These are phyloP conservation scores for Paecilomyces dactylethromorphus DNA, from an alignment of 2,329 filamentous ascomycete genomes.

Conservation along the genomic window DNA sequence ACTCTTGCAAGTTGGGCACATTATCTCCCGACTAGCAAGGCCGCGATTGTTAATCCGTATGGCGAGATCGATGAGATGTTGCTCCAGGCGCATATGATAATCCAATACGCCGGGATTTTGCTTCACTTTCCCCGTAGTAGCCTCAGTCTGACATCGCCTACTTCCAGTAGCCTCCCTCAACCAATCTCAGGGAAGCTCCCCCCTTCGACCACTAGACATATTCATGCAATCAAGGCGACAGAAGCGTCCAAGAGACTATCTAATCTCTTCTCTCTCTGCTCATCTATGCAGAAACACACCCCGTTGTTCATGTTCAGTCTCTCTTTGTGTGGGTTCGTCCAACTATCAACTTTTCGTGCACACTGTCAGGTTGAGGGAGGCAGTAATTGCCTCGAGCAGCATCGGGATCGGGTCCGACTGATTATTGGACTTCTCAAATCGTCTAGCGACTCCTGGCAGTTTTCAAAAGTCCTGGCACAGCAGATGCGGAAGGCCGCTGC, in stretches of 20 bases:
- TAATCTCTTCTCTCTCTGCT: conserved; percentile 5
- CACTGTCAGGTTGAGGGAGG: conserved; percentile 2
- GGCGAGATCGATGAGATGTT: conserved; percentile 64
- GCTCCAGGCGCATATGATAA: conserved; percentile 32
- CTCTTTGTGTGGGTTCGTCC: conserved; percentile 5
- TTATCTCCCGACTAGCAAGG: conserved; percentile 65
- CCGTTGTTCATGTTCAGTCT: conserved; percentile 6
- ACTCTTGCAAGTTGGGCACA: conserved; percentile 66
- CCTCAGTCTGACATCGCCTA: conserved; percentile 46
- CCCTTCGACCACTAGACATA: conserved; percentile 5
- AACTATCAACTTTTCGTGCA: conserved; percentile 3
- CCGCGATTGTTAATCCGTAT: conserved; percentile 59
- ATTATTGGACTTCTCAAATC: conserved; percentile 6
- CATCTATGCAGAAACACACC: conserved; percentile 4
- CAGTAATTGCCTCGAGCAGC: conserved; percentile 8
- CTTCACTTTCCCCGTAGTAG: conserved; percentile 68
- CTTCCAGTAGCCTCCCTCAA: conserved; percentile 64
- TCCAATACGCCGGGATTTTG: conserved; percentile 53
- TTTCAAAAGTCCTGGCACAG: too few relatives aligned
- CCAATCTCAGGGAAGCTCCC: conserved; percentile 44
- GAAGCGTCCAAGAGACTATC: conserved; percentile 7
- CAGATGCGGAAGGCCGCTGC: too few relatives aligned
- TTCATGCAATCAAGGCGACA: conserved; percentile 8
- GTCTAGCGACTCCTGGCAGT: too few relatives aligned
- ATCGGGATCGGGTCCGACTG: conserved; percentile 6